phyloP scores from a whole-genome alignment of 495 filamentous ascomycete species.

The Hypoxylon crocopeplum region DNA sequence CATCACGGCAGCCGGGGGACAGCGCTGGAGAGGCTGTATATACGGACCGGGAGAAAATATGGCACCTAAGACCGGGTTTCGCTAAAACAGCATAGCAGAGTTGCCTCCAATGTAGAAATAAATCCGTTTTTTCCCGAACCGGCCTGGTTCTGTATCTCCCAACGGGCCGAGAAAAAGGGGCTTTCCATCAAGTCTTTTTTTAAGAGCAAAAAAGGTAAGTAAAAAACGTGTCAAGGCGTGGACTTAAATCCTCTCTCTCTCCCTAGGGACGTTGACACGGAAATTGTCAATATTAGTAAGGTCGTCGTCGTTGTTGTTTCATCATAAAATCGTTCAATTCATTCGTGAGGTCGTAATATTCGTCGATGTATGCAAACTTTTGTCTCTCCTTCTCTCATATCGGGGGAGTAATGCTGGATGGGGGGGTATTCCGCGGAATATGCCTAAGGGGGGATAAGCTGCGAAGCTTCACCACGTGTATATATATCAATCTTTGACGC shows the following conservation, averaged over 20 bases:
- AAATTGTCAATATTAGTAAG: constrained; percentile 29
- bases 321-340: constrained; percentile 39
- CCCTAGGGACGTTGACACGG: constrained; percentile 17
- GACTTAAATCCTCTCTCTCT: constrained; percentile 20
- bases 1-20: constrained; percentile 3
- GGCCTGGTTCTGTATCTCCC: constrained; percentile 40
- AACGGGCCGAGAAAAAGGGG: constrained; percentile 13
- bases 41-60: constrained; percentile 8
- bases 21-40: constrained; percentile 7
- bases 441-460: constrained; percentile 42
- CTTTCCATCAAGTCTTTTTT: constrained; percentile 28
- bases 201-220: neutral
- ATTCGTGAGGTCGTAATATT: constrained; percentile 35
- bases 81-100: constrained; percentile 28
- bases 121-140: constrained; percentile 37
- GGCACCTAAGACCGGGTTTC: constrained; percentile 13
- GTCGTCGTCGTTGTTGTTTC: too few species aligned
- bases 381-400: constrained; percentile 41
- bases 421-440: constrained; percentile 44
- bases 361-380: constrained; percentile 46
- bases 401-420: constrained; percentile 38
- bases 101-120: constrained; percentile 30
- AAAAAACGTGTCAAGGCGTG: constrained; percentile 23
- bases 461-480: constrained; percentile 61
- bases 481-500: constrained; percentile 47